These are phyloP conservation scores for Chaetomiaceae sp. DNA, from an alignment of 2,329 filamentous ascomycete genomes.

Conservation along the genomic window DNA sequence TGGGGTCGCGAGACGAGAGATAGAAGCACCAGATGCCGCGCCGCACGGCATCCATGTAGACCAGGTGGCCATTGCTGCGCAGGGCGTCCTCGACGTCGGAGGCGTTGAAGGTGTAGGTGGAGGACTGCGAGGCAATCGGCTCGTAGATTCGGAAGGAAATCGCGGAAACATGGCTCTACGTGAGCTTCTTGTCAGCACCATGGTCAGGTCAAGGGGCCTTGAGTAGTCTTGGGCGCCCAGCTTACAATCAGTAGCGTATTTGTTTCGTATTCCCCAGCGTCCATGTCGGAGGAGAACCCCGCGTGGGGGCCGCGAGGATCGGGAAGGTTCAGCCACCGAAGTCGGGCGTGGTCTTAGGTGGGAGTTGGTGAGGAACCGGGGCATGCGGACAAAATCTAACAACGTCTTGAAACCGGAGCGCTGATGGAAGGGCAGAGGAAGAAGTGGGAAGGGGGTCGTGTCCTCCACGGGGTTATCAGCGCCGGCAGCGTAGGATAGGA, in stretches of 20 bases:
- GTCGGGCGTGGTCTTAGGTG: slow-evolving; percentile 11
- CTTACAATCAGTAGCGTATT: slow-evolving; percentile 53
- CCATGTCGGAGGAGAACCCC: slow-evolving; percentile 45
- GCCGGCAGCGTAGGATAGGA: slow-evolving; percentile 1
- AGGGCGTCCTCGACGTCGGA: slow-evolving; percentile 47
- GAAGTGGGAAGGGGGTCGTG: no score
- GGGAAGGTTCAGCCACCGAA: slow-evolving; percentile 22
- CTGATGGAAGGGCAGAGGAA: background rate
- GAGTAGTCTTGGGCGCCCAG: background rate
- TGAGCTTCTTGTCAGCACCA: background rate
- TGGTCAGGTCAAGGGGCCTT: no score
- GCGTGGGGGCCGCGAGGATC: slow-evolving; percentile 17
- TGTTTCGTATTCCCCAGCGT: slow-evolving; percentile 57
- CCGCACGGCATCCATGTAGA: slow-evolving; percentile 45
- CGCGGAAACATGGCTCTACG: slow-evolving; percentile 51
- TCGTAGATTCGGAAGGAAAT: slow-evolving; percentile 52
- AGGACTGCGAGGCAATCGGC: slow-evolving; percentile 37
- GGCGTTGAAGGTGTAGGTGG: slow-evolving; percentile 40
- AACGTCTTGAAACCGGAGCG: background rate
- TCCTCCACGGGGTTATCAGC: background rate
- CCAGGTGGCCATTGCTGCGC: slow-evolving; percentile 47
- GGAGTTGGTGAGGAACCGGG: slow-evolving; percentile 9
- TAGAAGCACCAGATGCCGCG: slow-evolving; percentile 51
- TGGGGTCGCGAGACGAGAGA: slow-evolving; percentile 38
- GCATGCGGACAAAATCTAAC: slow-evolving; percentile 14